Base-by-base conservation (phyloP, 129 eudicot genomes). In the Calendula officinalis region DNA sequence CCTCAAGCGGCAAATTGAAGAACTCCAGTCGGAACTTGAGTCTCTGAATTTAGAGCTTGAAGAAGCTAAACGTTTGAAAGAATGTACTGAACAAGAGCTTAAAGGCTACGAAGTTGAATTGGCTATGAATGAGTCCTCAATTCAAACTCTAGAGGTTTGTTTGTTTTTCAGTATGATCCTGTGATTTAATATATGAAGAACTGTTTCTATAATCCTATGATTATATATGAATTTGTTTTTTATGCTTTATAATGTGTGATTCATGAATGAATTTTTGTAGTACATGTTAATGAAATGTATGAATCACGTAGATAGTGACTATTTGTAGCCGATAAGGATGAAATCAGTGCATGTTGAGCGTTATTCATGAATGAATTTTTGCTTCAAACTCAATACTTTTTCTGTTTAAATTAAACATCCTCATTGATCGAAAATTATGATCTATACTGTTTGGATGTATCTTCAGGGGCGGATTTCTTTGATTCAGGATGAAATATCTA, bases 41-140 rank as follows among this genome's bases (percentile, higher is more conserved):
- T 67, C 71, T 14, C 80, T 74, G 39, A 81, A 79, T 67, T 61
- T 38, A 36, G 81, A 83, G 63, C 91, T 83, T 6, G 84, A 83
- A 50, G 82, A 77, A 16, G 75, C 82, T 9, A 90, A 84, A 71
- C 72, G 78, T 33, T 56, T 66, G 30, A 86, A 84, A 60, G 95
- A 86, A 57, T 69, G 54, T 30, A 65, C 77, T 12, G 97, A 81
- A 60, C 91, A 83, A 62, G 87, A 83, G 75, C 67, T 90, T 38
- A 84, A 80, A 73, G 95, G 95, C 71, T 79, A 47, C 40, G 97
- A 90, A 66, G 91, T 90, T 69, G 91, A 90, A 82, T 49, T 81
- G 56, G 67, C 89, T 30, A 75, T 83, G 68, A 77, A 30, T 48
- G 97, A 83, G 43, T 75, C 91, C 43, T 86, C 95, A 3, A 71